phyloP scores from a whole-genome alignment of 176 grass and related monocot species.

The Dendrocalamus sinicus region DNA sequence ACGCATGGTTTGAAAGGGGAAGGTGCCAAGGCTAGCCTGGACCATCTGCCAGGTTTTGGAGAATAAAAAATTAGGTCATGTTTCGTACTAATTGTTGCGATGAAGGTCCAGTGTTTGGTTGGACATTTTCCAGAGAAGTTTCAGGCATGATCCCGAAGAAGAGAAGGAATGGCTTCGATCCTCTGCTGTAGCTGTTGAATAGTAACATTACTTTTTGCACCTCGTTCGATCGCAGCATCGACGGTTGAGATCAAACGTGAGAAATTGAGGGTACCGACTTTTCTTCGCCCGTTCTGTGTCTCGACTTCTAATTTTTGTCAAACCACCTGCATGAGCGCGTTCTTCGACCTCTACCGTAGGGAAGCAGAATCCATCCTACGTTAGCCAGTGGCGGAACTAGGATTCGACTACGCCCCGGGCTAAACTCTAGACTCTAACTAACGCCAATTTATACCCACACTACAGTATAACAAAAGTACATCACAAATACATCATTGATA shows the following conservation, averaged over 20 bases:
- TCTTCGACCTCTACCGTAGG: background rate
- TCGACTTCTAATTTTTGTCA: background rate
- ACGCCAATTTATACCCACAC: too few species aligned
- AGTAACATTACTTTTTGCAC: background rate
- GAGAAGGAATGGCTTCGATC: background rate
- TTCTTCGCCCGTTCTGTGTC: background rate
- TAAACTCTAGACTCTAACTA: too few species aligned
- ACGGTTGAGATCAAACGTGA: background rate
- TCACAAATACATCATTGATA: too few species aligned
- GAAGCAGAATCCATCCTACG: background rate
- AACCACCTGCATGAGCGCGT: background rate
- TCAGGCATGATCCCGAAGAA: background rate
- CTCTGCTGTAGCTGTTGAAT: background rate
- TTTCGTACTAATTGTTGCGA: background rate
- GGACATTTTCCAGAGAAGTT: background rate
- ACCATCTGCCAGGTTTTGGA: background rate
- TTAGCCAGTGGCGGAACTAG: too few species aligned
- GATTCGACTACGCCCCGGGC: too few species aligned
- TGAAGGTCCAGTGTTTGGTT: background rate
- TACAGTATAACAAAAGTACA: too few species aligned
- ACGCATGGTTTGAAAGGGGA: background rate
- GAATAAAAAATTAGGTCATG: too few species aligned
- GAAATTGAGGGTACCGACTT: background rate
- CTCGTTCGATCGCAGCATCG: background rate
- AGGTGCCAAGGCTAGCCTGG: background rate